A percentile compares a stretch with the other conserved stretches of the same genome.
Evolutionary conservation across 1,284 basidiomycete species (phyloP).

Genomic region (Hymenochaete sp.): DNA sequence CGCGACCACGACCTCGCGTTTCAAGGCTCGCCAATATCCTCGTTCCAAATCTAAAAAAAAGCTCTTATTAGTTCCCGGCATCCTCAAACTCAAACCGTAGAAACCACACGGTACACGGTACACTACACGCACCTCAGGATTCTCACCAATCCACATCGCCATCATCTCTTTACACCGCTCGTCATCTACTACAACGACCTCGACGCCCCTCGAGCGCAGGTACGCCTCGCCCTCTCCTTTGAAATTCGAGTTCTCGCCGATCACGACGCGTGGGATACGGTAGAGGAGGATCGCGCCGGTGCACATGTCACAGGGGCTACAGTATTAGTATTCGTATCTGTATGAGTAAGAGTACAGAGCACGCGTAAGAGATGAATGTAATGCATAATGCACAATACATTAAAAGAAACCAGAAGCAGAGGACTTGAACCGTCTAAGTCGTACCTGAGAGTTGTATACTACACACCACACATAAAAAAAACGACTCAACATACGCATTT

Average conservation of each 20-base stretch:
- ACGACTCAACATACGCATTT: background rate
- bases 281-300: conserved; percentile 51
- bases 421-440: too few relatives aligned
- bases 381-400: background rate
- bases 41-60: too few relatives aligned
- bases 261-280: conserved; percentile 50
- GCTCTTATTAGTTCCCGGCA: too few relatives aligned
- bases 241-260: conserved; percentile 48
- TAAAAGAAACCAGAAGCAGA: background rate
- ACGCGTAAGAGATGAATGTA: background rate
- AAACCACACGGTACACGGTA: background rate
- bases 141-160: conserved; percentile 36
- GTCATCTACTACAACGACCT: conserved; percentile 37
- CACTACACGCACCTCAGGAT: conserved; percentile 37
- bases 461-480: background rate
- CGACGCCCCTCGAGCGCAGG: conserved; percentile 39
- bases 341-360: conserved; percentile 10
- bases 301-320: conserved; percentile 55
- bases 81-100: conserved; percentile 8
- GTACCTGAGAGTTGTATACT: conserved; percentile 46
- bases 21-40: conserved; percentile 43
- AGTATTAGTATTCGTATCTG: too few relatives aligned
- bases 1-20: too few relatives aligned
- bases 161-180: conserved; percentile 14
- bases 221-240: conserved; percentile 43